Base-by-base conservation (phyloP, 139 green algal genomes). In the Trebouxia sp. region DNA sequence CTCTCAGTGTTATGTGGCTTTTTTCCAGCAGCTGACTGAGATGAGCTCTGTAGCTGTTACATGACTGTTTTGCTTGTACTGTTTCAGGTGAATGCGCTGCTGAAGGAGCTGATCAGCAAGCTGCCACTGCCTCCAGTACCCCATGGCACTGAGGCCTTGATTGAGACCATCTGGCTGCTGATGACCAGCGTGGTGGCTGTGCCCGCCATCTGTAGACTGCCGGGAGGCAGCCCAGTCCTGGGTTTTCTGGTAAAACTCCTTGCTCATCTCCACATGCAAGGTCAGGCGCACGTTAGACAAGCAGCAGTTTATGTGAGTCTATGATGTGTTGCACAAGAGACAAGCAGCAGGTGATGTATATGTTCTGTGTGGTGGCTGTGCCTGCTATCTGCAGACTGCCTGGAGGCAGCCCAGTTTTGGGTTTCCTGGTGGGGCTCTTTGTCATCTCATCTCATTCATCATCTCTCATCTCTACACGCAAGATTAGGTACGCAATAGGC, bases 351-450 rank as follows among this genome's bases (percentile, higher is more conserved):
- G n/a, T n/a, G n/a, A n/a, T n/a, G n/a, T n/a, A n/a, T n/a, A 82
- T 95, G 66, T 92, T 91, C 30, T 90, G 78, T 43, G 92, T 97
- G 39, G 83, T 98, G 15, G 93, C 91, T 50, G 92, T 97, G 67
- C 93, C 93, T 7, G 81, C 96, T 11, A 90, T 99, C 48, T 94
- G 92, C 75, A 97, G 94, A 82, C 83, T 97, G n/a, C 94, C 92
- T 20, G 96, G 96, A 24, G 96, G 96, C 32, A 94, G 87, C 65
- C 92, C 96, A 0, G 94, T 99, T 75, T 88, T 99, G 66, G 96
- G 96, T 35, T 99, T 98, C 88, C 90, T 99, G 75, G 85, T 97
- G 51, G 81, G 91, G 5, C 35, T 37, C 24, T n/a, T n/a, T n/a
- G n/a, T n/a, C n/a, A n/a, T n/a, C n/a, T n/a, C n/a, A n/a, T n/a